A percentile compares a stretch with the other conserved stretches of the same genome.
Conservation (phyloP, 163 green algal genomes). For the Scenedesmus sp. region DNA sequence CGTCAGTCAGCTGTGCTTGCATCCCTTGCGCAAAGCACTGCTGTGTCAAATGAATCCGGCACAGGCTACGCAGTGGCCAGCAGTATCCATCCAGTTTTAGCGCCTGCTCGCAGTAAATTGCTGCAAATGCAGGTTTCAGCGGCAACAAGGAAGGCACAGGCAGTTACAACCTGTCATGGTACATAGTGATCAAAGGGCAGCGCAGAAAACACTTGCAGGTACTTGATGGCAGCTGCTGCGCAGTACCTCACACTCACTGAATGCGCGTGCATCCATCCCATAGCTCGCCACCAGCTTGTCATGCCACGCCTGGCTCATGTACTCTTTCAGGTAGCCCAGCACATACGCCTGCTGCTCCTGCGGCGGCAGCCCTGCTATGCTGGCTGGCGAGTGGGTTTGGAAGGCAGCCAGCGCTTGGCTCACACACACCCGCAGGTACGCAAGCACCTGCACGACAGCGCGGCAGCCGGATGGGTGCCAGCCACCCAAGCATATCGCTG, state of each 20-base stretch:
- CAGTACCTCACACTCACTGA: conserved; percentile 31
- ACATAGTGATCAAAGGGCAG: too few species aligned
- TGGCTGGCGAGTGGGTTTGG: conserved; percentile 37
- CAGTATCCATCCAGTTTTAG: too few species aligned
- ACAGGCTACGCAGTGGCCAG: too few species aligned
- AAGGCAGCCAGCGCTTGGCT: conserved; percentile 51
- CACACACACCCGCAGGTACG: conserved; percentile 60
- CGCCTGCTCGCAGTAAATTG: too few species aligned
- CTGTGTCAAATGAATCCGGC: too few species aligned
- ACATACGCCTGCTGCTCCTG: conserved; percentile 59
- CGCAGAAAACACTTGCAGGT: not conserved
- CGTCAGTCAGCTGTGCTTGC: too few species aligned
- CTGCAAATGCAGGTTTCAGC: too few species aligned
- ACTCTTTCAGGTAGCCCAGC: conserved; percentile 67
- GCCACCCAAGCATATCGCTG: not conserved
- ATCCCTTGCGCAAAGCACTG: too few species aligned
- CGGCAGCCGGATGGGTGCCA: not conserved
- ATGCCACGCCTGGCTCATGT: conserved; percentile 61
- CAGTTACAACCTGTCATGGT: too few species aligned
- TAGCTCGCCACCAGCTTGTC: conserved; percentile 48
- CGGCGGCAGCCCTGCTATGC: conserved; percentile 56
- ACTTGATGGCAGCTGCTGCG: not conserved
- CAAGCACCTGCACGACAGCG: conserved; percentile 53
- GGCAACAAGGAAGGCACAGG: too few species aligned
- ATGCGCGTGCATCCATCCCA: not conserved